Percentiles rank a stretch among this genome's conserved stretches.
Conservation (phyloP, 257 asterid species). For the Fraxinus excelsior region DNA sequence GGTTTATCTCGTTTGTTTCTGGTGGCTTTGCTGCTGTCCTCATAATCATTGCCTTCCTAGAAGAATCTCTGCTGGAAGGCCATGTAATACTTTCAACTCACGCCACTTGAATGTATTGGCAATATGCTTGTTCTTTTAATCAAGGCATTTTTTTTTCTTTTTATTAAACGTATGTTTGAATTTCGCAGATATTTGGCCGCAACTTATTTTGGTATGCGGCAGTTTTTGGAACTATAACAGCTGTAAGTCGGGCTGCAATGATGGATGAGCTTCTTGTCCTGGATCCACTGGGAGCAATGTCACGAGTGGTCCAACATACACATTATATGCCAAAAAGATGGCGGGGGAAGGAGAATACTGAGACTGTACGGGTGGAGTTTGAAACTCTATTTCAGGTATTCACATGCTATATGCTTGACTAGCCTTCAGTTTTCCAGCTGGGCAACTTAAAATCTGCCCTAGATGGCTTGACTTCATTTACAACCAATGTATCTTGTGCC, state of each 20-base stretch:
- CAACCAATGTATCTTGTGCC: not conserved
- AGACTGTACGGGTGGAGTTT: slow-evolving; percentile 68
- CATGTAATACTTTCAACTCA: slow-evolving; percentile 57
- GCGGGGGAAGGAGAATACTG: slow-evolving; percentile 92
- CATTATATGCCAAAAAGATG: slow-evolving; percentile 96
- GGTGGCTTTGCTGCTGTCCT: slow-evolving; percentile 99
- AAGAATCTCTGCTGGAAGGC: slow-evolving; percentile 99
- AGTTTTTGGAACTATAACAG: slow-evolving; percentile 95
- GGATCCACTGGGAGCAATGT: slow-evolving; percentile 85
- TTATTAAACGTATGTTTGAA: slow-evolving; percentile 24
- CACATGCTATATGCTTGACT: not conserved
- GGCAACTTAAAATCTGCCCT: not conserved
- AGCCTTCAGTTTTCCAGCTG: not conserved
- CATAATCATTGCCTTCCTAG: slow-evolving; percentile 87
- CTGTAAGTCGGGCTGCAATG: slow-evolving; percentile 86
- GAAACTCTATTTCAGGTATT: slow-evolving; percentile 94
- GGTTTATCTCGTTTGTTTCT: slow-evolving; percentile 93
- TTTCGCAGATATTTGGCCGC: slow-evolving; percentile 85
- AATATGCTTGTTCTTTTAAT: not conserved
- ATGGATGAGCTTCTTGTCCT: slow-evolving; percentile 78
- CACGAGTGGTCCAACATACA: slow-evolving; percentile 81
- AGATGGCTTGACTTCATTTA: not conserved
- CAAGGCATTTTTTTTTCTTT: not conserved
- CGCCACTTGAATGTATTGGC: not conserved
- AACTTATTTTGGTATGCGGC: slow-evolving; percentile 98